Evolutionary conservation across 176 grass and related monocot genomes (phyloP).

Genomic region (barley (Hordeum vulgare)): DNA sequence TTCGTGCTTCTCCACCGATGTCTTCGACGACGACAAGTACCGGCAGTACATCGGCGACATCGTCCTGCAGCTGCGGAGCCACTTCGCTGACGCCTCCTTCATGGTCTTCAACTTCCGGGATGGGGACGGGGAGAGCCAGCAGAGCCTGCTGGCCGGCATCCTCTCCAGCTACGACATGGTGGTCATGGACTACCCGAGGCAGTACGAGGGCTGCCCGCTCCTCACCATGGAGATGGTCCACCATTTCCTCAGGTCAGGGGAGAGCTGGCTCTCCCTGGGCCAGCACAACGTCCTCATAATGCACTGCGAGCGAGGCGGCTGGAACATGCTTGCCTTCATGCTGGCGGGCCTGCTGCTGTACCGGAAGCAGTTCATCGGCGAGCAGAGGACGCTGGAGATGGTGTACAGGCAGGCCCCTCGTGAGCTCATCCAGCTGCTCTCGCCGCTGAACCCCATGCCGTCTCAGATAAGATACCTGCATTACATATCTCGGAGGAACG

Average conservation of each 20-base stretch:
- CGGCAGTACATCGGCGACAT: conserved; percentile 69
- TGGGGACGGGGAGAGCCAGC: conserved; percentile 55
- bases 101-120: conserved; percentile 99
- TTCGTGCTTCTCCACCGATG: conserved; percentile 96
- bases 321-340: conserved; percentile 96
- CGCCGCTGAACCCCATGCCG: conserved; percentile 86
- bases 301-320: conserved; percentile 91
- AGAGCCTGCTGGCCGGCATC: conserved; percentile 62
- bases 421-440: conserved; percentile 69
- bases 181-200: conserved; percentile 95
- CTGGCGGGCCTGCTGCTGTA: conserved; percentile 83
- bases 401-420: conserved; percentile 91
- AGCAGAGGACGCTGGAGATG: conserved; percentile 92
- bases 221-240: conserved; percentile 92
- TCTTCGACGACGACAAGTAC: conserved; percentile 70
- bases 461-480: conserved; percentile 93
- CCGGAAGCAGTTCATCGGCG: conserved; percentile 76
- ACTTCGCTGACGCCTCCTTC: conserved; percentile 83
- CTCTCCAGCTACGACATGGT: conserved; percentile 73
- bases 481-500: conserved; percentile 88
- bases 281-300: conserved; percentile 89
- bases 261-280: conserved; percentile 90
- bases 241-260: conserved; percentile 83
- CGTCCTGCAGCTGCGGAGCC: conserved; percentile 62
- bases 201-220: conserved; percentile 86